Evolutionary conservation across 257 asterid genomes (phyloP), one percentile per base, ranked within the genome.

Genomic region (Fraxinus quadrangulata): DNA sequence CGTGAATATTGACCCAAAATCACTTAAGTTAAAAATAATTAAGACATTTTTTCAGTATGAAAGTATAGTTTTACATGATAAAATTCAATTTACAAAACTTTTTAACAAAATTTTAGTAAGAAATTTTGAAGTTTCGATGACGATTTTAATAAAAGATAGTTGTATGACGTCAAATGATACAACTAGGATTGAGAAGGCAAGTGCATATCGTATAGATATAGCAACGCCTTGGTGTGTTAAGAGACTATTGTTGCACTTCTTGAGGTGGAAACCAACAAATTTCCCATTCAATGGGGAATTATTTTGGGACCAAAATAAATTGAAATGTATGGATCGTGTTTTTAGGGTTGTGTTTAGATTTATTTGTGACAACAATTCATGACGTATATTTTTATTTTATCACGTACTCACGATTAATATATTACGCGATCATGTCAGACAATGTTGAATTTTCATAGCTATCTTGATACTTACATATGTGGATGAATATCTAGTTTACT

Each of bases 171-270:
- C 4, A 21, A 56, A 6, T 56, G 66, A 28, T n/a, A 26, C 34
- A 24, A 24, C 72, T 56, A 73, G 77, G 74, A 67, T 59, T 63
- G 73, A 74, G 17, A 68, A 54, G 77, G 77, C 82, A 82, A 78
- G 87, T 87, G 91, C 66, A 70, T 42, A 72, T 75, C 72, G 81
- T 37, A 71, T 85, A 77, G 87, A 79, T 69, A 77, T 75, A 63
- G 19, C 89, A 86, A 85, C 66, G 75, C 59, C 70, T 30, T 54
- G 28, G 31, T 80, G 33, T 71, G 24, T 24, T 9, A 4, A 4
- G 33, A 26, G 69, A 24, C 7, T 23, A 23, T 11, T 8, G 36
- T 26, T 17, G 16, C 73, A 28, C 70, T 54, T 67, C 68, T 56
- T 67, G 14, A 37, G 77, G 79, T 81, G 81, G 85, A 78, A 49